A percentile compares a stretch with the other conserved stretches of the same genome.
These are phyloP conservation scores for Coemansia sp. DNA, from an alignment of 192 early-diverging fungal genomes.

Conservation along the genomic window DNA sequence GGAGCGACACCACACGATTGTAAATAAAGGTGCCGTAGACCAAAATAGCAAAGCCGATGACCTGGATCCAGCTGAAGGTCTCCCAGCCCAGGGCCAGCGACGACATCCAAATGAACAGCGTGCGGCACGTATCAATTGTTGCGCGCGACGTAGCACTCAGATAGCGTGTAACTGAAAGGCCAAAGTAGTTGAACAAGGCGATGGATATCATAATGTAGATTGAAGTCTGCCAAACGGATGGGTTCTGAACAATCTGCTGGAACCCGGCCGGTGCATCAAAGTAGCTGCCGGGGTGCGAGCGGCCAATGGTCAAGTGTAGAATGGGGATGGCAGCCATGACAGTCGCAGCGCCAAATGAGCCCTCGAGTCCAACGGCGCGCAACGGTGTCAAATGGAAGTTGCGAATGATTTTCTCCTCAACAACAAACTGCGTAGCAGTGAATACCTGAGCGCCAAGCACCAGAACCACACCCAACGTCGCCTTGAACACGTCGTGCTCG, in stretches of 20 bases:
- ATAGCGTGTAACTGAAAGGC: conserved; percentile 82
- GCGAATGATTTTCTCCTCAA: conserved; percentile 91
- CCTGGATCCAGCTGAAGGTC: conserved; percentile 85
- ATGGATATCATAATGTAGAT: conserved; percentile 88
- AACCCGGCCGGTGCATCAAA: conserved; percentile 81
- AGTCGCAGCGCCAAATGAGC: conserved; percentile 81
- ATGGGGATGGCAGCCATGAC: conserved; percentile 70
- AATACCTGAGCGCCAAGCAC: conserved; percentile 91
- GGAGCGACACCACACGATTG: conserved; percentile 74
- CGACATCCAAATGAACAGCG: conserved; percentile 94
- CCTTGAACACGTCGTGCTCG: conserved; percentile 50
- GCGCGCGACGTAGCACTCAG: conserved; percentile 88
- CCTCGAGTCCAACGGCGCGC: conserved; percentile 92
- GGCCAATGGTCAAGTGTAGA: conserved; percentile 71
- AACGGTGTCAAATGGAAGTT: conserved; percentile 79
- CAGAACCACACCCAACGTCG: conserved; percentile 75
- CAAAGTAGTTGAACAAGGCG: conserved; percentile 96
- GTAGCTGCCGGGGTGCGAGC: conserved; percentile 66
- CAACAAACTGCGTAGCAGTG: conserved; percentile 92
- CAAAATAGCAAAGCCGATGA: conserved; percentile 76
- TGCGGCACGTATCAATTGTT: conserved; percentile 95
- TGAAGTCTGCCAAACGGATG: conserved; percentile 66
- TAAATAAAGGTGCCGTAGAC: conserved; percentile 86
- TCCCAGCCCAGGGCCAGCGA: conserved; percentile 94
- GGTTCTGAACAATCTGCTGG: conserved; percentile 64